A percentile compares a stretch with the other conserved stretches of the same genome.
These are phyloP conservation scores for Aspergillus nomiae DNA, from an alignment of 2,329 filamentous ascomycete species.

Conservation along the genomic window DNA sequence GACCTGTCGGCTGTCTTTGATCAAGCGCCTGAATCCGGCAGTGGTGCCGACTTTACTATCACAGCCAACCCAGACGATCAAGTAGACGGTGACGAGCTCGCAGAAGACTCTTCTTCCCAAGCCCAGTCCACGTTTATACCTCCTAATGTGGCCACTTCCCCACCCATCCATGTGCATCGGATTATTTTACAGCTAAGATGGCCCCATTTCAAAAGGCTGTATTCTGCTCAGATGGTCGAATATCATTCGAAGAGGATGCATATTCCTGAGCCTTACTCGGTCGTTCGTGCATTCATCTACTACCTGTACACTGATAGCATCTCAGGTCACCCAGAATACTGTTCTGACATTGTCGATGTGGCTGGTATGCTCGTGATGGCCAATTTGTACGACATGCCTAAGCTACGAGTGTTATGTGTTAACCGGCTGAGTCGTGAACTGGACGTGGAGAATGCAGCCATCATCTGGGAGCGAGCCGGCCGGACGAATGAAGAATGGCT, in stretches of 20 bases:
- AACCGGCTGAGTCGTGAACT: slow-evolving; percentile 87
- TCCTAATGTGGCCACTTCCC: slow-evolving; percentile 59
- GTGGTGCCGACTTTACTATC: slow-evolving; percentile 86
- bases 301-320: slow-evolving; percentile 98
- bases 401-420: slow-evolving; percentile 85
- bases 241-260: slow-evolving; percentile 98
- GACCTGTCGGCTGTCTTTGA: slow-evolving; percentile 89
- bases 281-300: slow-evolving; percentile 91
- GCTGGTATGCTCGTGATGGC: slow-evolving; percentile 96
- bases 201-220: slow-evolving; percentile 93
- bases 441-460: slow-evolving; percentile 90
- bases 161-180: slow-evolving; percentile 90
- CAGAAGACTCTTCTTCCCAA: slow-evolving; percentile 27
- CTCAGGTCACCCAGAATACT: slow-evolving; percentile 58
- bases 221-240: slow-evolving; percentile 92
- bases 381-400: slow-evolving; percentile 96
- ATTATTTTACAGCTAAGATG: slow-evolving; percentile 93
- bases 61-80: slow-evolving; percentile 78
- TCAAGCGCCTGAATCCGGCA: slow-evolving; percentile 77
- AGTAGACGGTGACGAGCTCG: slow-evolving; percentile 56
- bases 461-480: slow-evolving; percentile 92
- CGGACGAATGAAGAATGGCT: slow-evolving; percentile 93
- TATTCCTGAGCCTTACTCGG: slow-evolving; percentile 92
- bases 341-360: slow-evolving; percentile 73
- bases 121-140: slow-evolving; percentile 37